Evolutionary conservation across 140 eudicot genomes (phyloP).

Genomic region (Flaveria floridana): DNA sequence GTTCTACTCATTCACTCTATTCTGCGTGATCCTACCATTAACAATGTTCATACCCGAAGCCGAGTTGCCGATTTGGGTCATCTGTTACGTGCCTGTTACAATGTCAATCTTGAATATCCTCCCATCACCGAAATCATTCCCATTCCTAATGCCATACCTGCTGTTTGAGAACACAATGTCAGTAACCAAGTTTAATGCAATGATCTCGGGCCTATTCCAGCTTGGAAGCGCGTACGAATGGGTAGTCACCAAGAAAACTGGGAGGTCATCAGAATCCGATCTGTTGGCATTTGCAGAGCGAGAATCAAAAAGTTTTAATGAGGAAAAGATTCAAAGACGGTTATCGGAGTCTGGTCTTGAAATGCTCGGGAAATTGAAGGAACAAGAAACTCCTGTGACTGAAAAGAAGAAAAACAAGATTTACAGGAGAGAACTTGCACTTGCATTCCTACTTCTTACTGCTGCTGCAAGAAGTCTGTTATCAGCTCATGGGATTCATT

Average conservation of each 20-base stretch:
- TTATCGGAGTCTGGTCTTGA: conserved; percentile 84
- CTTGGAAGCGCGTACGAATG: conserved; percentile 93
- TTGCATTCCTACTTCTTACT: conserved; percentile 42
- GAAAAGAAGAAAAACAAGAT: conserved; percentile 61
- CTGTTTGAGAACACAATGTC: conserved; percentile 95
- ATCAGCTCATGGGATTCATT: conserved; percentile 52
- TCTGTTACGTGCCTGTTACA: conserved; percentile 77
- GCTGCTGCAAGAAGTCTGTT: conserved; percentile 45
- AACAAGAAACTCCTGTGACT: conserved; percentile 42
- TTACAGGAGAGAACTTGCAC: conserved; percentile 47
- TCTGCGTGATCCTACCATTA: conserved; percentile 81
- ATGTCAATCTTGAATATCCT: conserved; percentile 77
- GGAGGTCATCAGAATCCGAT: conserved; percentile 80
- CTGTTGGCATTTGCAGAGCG: conserved; percentile 66
- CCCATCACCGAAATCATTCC: conserved; percentile 87
- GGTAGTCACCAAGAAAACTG: conserved; percentile 92
- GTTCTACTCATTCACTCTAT: conserved; percentile 86
- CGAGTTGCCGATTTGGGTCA: conserved; percentile 80
- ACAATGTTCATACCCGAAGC: conserved; percentile 96
- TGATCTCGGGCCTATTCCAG: conserved; percentile 89
- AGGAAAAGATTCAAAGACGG: conserved; percentile 73
- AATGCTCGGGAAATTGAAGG: conserved; percentile 63
- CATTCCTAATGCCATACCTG: conserved; percentile 81
- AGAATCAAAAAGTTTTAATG: conserved; percentile 52
- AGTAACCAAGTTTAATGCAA: conserved; percentile 85